These are phyloP conservation scores for Trifolium pratense DNA, from an alignment of 306 rosid species.

Conservation along the genomic window DNA sequence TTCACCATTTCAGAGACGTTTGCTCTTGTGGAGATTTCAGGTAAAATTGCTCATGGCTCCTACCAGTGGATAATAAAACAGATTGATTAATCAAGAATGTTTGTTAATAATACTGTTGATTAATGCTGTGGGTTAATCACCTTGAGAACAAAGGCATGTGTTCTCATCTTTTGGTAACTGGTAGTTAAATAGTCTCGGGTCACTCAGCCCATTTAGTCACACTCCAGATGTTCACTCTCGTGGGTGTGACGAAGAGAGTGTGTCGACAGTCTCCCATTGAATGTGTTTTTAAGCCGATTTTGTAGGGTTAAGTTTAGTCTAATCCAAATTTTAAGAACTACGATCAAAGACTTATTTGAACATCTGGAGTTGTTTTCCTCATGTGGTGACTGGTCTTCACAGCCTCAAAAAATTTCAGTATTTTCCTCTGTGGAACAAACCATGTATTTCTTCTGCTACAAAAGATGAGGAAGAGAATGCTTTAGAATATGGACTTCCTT, in stretches of 20 bases:
- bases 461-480: slow-evolving; percentile 96
- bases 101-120: slow-evolving; percentile 19
- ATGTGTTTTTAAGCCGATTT: no score
- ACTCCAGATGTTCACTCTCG: not conserved
- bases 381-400: no score
- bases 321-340: not conserved
- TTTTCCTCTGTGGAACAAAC: no score
- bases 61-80: slow-evolving; percentile 2
- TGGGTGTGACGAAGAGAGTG: no score
- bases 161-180: slow-evolving; percentile 24
- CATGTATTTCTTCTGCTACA: slow-evolving; percentile 51
- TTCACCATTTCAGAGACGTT: slow-evolving; percentile 73
- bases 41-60: slow-evolving; percentile 37
- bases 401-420: no score
- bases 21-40: slow-evolving; percentile 78
- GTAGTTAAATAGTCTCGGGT: not conserved
- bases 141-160: slow-evolving; percentile 11
- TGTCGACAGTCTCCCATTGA: not conserved
- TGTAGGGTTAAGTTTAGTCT: no score
- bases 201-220: not conserved
- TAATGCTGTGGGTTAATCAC: slow-evolving; percentile 25
- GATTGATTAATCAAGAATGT: slow-evolving; percentile 22
- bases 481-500: slow-evolving; percentile 93
- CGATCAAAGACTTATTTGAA: no score
- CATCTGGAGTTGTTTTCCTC: no score